A percentile compares a stretch with the other conserved stretches of the same genome.
These are phyloP conservation scores for Tylopilus felleus DNA, from an alignment of 768 basidiomycete species.

Conservation along the genomic window DNA sequence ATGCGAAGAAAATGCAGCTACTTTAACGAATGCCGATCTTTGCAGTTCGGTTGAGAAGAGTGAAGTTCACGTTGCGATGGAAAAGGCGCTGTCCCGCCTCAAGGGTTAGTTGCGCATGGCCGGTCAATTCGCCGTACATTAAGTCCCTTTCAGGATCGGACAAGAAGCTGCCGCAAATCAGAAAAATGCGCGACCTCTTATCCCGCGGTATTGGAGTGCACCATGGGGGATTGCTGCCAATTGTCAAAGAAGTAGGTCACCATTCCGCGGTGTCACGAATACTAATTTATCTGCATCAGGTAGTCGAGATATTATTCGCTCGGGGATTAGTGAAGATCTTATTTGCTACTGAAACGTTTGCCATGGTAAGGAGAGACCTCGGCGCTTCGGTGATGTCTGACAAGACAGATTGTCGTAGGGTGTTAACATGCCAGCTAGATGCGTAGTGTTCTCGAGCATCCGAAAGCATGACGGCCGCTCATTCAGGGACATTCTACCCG, in stretches of 20 bases:
- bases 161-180: constrained; percentile 89
- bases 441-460: constrained; percentile 93
- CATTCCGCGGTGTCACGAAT: background rate
- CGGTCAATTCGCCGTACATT: background rate
- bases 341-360: constrained; percentile 99
- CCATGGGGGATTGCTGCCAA: constrained; percentile 92
- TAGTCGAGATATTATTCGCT: constrained; percentile 95
- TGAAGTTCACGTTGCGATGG: constrained; percentile 92
- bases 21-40: constrained; percentile 83
- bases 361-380: constrained; percentile 64
- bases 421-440: constrained; percentile 98
- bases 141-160: constrained; percentile 64
- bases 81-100: constrained; percentile 84
- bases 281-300: constrained; percentile 41
- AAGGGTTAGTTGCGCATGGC: constrained; percentile 58
- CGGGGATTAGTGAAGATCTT: constrained; percentile 93
- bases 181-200: constrained; percentile 83
- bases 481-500: constrained; percentile 88
- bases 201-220: constrained; percentile 95
- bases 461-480: constrained; percentile 92
- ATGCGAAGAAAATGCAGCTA: constrained; percentile 95
- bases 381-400: constrained; percentile 11
- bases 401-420: constrained; percentile 50
- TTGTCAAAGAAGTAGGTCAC: constrained; percentile 85
- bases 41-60: constrained; percentile 92